Evolutionary conservation across 176 grass and related monocot genomes (phyloP), one percentile per base, ranked within the genome.

Genomic region (Lolium perenne): DNA sequence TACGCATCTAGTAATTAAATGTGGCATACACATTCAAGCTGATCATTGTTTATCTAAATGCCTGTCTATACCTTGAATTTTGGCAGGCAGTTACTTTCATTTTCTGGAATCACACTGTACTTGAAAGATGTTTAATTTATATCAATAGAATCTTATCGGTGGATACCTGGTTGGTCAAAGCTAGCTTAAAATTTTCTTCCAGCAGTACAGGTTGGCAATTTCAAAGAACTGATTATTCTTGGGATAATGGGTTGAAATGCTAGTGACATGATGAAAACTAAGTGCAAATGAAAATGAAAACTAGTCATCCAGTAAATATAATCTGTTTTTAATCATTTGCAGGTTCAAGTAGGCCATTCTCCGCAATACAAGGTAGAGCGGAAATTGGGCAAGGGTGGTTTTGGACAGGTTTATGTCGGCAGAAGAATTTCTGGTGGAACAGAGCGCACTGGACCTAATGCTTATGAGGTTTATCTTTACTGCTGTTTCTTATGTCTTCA

Each of bases 371-470:
- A 94, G 82, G 85, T 98, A 60, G 96, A 98, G 17, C 91, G 91
- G 71, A 98, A 98, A 74, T 88, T 95, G 78, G 96, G 96, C 16
- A 98, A 98, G 76, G 93, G 96, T 91, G 96, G 96, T 69, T 98
- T 98, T 95, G 93, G 96, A 61, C 93, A 98, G 87, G 96, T 98
- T 65, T 98, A 95, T 82, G 96, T 98, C 81, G 93, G 96, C n/a
- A 90, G 91, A 80, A 90, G 96, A 83, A 20, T 91, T 40, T 94
- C 91, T 84, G 93, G 95, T 76, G 91, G 93, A 77, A 86, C 87
- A 47, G 90, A 94, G 13, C 91, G 95, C 40, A 89, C 92, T 60
- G 93, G 95, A 58, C 66, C 93, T 81, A 87, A 93, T 88, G 93
- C 95, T 67, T 85, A 89, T 25, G 95, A 97, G 95, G 95, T 95